Evolutionary conservation across 129 eudicot species (phyloP), one percentile per base, ranked within the genome.

Genomic region (Saussurea involucrata): DNA sequence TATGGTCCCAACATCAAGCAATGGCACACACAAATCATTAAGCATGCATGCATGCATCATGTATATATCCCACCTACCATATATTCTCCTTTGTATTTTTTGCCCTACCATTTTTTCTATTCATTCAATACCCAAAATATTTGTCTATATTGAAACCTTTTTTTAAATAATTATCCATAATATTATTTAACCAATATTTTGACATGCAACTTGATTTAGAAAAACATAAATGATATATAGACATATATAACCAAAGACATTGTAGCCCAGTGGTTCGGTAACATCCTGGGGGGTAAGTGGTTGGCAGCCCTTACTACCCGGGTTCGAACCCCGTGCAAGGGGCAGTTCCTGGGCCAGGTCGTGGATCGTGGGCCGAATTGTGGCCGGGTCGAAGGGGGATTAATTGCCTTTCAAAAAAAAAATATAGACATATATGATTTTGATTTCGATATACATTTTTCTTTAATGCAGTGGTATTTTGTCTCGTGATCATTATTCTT

Each of bases 1-100:
- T 66, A 67, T 67, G 80, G 80, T 15, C 81, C 74, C 66, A 76
- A 31, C 81, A 76, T 66, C 68, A 53, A 31, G 68, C 73, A 49
- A 49, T 53, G 73, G 81, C 81, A 49, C 74, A 76, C 71, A 65
- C 44, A 76, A 44, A 42, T 76, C 8, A 67, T 76, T 66, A 46
- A 29, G 4, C 24, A 28, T 4, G 24, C 31, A 28, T 4, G 24
- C 31, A 76, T 76, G 64, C 74, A 66, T 76, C 73, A 40, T 46
- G 73, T 76, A 64, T 46, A 72, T 76, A 76, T 64, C 72, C 37
- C 68, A 32, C 74, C 74, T 20, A 68, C 81, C 74, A 55, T 77
- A 77, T 77, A 53, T 77, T 77, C 81, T 77, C 42, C 72, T 22
- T 77, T 77, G 68, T 53, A 69, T 69, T 64, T 7, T 24, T 63